A percentile compares a stretch with the other conserved stretches of the same genome.
Conservation (phyloP, 2,329 filamentous ascomycete species). For the Arthrobotrys musiformis region DNA sequence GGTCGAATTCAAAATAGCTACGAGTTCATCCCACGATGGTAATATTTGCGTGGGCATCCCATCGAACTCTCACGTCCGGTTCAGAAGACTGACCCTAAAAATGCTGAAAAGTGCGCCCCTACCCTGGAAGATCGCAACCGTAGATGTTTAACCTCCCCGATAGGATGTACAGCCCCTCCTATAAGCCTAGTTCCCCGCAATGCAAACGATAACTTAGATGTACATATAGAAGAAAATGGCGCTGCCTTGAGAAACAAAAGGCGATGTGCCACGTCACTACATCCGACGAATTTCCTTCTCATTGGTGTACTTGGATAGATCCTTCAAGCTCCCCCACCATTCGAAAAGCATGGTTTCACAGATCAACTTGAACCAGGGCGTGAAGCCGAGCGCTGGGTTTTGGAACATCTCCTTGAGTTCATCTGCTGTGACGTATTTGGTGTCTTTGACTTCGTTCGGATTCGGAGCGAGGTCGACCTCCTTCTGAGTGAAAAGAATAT, state of each 20-base stretch:
- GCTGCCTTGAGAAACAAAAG: neutral
- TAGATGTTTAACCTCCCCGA: neutral
- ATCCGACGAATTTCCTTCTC: constrained; percentile 90
- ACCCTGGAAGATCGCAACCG: neutral
- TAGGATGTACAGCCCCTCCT: neutral
- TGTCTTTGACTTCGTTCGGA: constrained; percentile 87
- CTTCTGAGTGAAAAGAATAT: constrained; percentile 97
- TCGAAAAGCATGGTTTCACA: constrained; percentile 97
- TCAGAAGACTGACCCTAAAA: neutral
- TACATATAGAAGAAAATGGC: constrained; percentile 10
- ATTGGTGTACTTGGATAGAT: constrained; percentile 84
- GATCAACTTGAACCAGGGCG: constrained; percentile 99
- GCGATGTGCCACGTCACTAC: constrained; percentile 62
- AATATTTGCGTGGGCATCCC: neutral
- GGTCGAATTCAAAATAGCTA: too few species aligned
- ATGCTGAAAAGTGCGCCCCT: neutral
- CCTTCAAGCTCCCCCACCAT: constrained; percentile 92
- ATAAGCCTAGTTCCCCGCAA: neutral
- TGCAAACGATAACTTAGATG: constrained; percentile 3
- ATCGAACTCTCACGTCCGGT: neutral
- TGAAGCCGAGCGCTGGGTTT: constrained; percentile 84
- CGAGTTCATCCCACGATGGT: neutral
- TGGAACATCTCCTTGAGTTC: constrained; percentile 86
- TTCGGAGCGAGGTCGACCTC: constrained; percentile 85
- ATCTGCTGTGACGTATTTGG: constrained; percentile 82